These are phyloP conservation scores for Cerioporus squamosus DNA, from an alignment of 1,284 basidiomycete species.

Conservation along the genomic window DNA sequence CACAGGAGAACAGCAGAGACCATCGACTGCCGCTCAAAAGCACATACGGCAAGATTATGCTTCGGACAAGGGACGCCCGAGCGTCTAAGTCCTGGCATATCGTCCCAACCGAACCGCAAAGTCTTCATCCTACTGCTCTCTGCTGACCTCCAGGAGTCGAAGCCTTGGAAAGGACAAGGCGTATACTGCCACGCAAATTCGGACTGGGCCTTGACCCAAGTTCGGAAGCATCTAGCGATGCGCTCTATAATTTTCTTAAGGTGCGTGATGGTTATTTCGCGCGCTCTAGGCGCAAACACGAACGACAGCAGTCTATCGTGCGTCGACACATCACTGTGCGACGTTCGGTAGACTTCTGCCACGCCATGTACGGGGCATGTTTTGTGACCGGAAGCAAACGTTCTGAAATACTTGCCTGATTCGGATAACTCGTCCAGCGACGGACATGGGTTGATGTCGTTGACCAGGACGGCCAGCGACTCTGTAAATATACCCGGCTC, in stretches of 20 bases:
- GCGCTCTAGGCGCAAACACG: not conserved
- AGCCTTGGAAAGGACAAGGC: too few species aligned
- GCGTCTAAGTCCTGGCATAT: too few species aligned
- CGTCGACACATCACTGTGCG: not conserved
- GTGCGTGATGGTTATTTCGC: not conserved
- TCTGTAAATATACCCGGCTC: not conserved
- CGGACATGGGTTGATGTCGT: not conserved
- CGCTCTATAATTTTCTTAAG: not conserved
- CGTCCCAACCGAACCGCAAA: too few species aligned
- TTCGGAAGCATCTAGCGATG: not conserved
- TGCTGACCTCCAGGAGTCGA: too few species aligned
- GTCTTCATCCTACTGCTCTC: too few species aligned
- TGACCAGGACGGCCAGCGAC: not conserved
- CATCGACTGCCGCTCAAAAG: too few species aligned
- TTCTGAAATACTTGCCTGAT: slow-evolving; percentile 18
- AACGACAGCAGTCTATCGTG: not conserved
- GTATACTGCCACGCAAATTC: not conserved
- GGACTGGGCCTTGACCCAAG: not conserved
- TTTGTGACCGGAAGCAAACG: not conserved
- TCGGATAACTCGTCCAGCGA: not conserved
- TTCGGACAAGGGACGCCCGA: too few species aligned
- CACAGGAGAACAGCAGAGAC: too few species aligned
- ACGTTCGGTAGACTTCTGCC: not conserved
- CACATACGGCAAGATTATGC: too few species aligned
- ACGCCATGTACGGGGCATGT: not conserved